phyloP scores from a whole-genome alignment of 1,284 basidiomycete genomes.

The Heliocybe sulcata region DNA sequence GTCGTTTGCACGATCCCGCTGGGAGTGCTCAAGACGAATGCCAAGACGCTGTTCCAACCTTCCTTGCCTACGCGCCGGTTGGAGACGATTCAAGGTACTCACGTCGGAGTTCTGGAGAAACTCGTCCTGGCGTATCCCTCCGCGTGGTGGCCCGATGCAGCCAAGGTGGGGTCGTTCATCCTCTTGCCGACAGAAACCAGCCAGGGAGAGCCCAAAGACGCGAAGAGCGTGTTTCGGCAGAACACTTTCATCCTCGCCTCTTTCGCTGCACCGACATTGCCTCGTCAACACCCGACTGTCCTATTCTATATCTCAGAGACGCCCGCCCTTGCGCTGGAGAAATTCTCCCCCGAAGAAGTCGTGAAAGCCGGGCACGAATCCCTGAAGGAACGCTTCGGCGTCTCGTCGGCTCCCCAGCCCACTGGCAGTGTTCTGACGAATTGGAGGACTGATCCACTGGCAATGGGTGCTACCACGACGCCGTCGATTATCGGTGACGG shows the following conservation, averaged over 20 bases:
- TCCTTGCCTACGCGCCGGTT: conserved; percentile 9
- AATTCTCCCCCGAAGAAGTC: conserved; percentile 6
- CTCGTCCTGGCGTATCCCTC: conserved; percentile 10
- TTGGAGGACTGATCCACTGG: conserved; percentile 11
- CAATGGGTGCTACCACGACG: conserved; percentile 12
- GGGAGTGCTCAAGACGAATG: conserved; percentile 11
- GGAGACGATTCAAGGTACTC: conserved; percentile 8
- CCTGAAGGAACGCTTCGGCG: conserved; percentile 5
- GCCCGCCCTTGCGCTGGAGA: conserved; percentile 5
- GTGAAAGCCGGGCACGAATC: conserved; percentile 7
- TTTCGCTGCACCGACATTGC: conserved; percentile 8
- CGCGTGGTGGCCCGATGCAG: conserved; percentile 13
- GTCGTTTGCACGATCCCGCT: conserved; percentile 14
- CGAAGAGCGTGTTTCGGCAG: conserved; percentile 3
- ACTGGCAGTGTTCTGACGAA: conserved; percentile 2
- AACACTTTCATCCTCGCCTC: conserved; percentile 8
- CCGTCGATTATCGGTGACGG: conserved; percentile 9
- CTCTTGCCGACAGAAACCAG: conserved; percentile 5
- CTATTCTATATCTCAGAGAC: conserved; percentile 8
- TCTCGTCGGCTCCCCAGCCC: background rate
- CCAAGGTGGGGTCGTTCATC: conserved; percentile 6
- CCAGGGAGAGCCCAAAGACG: background rate
- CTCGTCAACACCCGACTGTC: conserved; percentile 8
- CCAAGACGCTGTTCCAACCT: conserved; percentile 8
- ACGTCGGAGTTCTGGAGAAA: conserved; percentile 13